These are phyloP conservation scores for Syncephalastrum sp. DNA, from an alignment of 371 early-diverging fungal species.

Conservation along the genomic window DNA sequence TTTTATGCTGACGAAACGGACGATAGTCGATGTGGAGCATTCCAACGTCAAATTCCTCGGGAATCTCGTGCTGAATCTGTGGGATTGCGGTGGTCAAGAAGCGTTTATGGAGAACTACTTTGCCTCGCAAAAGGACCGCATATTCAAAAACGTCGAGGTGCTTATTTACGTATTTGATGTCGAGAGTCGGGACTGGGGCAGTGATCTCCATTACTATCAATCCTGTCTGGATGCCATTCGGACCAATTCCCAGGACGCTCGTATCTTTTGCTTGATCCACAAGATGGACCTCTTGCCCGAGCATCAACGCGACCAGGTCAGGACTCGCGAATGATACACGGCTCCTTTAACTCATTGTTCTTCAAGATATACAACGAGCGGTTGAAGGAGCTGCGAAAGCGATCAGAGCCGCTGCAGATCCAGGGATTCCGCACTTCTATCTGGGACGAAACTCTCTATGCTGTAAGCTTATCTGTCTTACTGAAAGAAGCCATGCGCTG, in stretches of 20 bases:
- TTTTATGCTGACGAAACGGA: too few relatives aligned
- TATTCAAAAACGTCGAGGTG: conserved; percentile 97
- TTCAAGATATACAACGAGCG: conserved; percentile 67
- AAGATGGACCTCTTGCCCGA: conserved; percentile 95
- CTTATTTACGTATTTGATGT: conserved; percentile 97
- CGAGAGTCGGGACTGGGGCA: conserved; percentile 87
- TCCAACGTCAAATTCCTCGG: conserved; percentile 94
- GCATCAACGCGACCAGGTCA: conserved; percentile 68
- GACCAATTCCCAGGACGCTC: conserved; percentile 83
- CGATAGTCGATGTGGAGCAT: conserved; percentile 93
- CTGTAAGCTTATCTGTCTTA: conserved; percentile 40
- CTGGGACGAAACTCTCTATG: conserved; percentile 95
- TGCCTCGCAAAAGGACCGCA: conserved; percentile 87
- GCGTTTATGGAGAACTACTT: conserved; percentile 97
- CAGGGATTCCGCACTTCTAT: conserved; percentile 88
- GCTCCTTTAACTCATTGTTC: conserved; percentile 4
- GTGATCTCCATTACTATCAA: conserved; percentile 89
- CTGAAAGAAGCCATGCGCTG: not conserved
- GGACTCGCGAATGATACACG: not conserved
- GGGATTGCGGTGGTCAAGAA: conserved; percentile 96
- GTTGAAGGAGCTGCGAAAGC: conserved; percentile 64
- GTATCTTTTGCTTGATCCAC: conserved; percentile 93
- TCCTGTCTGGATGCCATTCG: conserved; percentile 85
- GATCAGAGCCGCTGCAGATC: conserved; percentile 74
- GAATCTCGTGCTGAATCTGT: conserved; percentile 90